Evolutionary conservation across 768 basidiomycete genomes (phyloP).

Genomic region (Hypsizygus marmoreus): DNA sequence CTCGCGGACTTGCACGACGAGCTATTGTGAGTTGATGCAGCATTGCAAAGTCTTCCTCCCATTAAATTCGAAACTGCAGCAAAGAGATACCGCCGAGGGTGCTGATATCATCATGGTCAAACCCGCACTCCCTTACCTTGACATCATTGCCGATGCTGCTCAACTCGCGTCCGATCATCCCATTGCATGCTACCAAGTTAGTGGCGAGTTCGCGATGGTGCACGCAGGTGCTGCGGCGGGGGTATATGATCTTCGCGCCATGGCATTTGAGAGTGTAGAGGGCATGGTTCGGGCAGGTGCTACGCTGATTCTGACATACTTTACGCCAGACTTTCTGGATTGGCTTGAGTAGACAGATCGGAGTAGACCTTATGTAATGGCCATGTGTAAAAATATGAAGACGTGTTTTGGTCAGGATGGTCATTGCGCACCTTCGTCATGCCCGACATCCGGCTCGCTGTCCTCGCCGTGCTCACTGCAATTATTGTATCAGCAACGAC

Average conservation of each 20-base stretch:
- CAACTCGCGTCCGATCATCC: slow-evolving; percentile 83
- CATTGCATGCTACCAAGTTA: slow-evolving; percentile 96
- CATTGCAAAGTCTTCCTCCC: background rate
- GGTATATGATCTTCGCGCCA: slow-evolving; percentile 86
- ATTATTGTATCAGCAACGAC: slow-evolving; percentile 61
- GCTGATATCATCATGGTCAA: slow-evolving; percentile 99
- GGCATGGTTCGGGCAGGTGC: slow-evolving; percentile 95
- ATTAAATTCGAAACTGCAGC: slow-evolving; percentile 43
- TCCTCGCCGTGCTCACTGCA: slow-evolving; percentile 43
- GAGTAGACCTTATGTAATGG: slow-evolving; percentile 1
- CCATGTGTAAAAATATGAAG: no score
- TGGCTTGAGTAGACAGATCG: slow-evolving; percentile 51
- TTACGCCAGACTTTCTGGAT: slow-evolving; percentile 94
- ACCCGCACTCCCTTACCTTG: slow-evolving; percentile 93
- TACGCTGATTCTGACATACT: slow-evolving; percentile 90
- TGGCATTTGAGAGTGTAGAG: slow-evolving; percentile 94
- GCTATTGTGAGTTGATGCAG: slow-evolving; percentile 73
- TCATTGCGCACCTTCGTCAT: slow-evolving; percentile 18
- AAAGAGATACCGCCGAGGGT: slow-evolving; percentile 87
- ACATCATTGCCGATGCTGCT: slow-evolving; percentile 89
- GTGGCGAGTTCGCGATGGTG: slow-evolving; percentile 97
- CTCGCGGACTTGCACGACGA: slow-evolving; percentile 86
- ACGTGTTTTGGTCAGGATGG: no score
- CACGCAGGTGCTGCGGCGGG: slow-evolving; percentile 91
- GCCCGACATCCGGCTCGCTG: slow-evolving; percentile 26